phyloP scores from a whole-genome alignment of 139 green algal species.

The Eudorina sp. region DNA sequence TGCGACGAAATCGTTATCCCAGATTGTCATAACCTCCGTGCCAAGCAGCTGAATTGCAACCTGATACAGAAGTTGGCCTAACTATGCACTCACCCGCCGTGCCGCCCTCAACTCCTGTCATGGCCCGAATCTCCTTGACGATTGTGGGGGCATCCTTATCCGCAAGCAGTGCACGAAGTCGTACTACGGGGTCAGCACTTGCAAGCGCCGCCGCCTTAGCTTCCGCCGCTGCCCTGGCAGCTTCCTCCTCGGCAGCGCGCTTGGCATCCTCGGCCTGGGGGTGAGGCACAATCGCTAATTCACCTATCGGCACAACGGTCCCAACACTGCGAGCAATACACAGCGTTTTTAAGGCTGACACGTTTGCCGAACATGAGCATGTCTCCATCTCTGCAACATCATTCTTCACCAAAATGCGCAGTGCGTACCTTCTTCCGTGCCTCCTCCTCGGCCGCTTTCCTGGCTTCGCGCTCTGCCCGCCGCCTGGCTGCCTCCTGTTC shows the following conservation, averaged over 20 bases:
- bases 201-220: conserved; percentile 49
- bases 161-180: conserved; percentile 63
- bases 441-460: conserved; percentile 62
- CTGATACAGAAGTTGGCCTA: too few relatives aligned
- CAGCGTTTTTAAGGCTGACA: too few relatives aligned
- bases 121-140: conserved; percentile 51
- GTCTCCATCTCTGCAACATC: too few relatives aligned
- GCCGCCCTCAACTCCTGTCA: conserved; percentile 68
- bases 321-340: too few relatives aligned
- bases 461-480: conserved; percentile 63
- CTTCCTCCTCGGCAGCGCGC: conserved; percentile 4
- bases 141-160: conserved; percentile 50
- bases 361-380: too few relatives aligned
- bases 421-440: conserved; percentile 32
- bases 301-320: too few relatives aligned
- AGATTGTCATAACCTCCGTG: too few relatives aligned
- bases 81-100: conserved; percentile 58
- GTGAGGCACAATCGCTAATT: background rate
- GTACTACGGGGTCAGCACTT: conserved; percentile 37
- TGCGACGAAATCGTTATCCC: too few relatives aligned
- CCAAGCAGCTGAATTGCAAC: too few relatives aligned
- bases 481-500: conserved; percentile 77
- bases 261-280: conserved; percentile 18
- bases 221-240: background rate
- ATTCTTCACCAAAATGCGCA: background rate